phyloP scores from a whole-genome alignment of 2,329 filamentous ascomycete genomes.

The Pseudogymnoascus sp. region DNA sequence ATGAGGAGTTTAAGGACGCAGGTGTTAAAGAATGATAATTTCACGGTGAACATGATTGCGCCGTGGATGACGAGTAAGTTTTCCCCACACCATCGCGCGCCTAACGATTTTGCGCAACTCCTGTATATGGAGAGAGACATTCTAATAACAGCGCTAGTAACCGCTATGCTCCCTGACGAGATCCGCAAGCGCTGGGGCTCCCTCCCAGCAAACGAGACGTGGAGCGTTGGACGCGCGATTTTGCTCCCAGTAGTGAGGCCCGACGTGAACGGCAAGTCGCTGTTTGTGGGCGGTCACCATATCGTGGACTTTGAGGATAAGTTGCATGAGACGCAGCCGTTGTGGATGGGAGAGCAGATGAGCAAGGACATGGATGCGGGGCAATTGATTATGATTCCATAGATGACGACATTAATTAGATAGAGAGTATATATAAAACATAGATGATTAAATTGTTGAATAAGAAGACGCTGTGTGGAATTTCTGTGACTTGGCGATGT shows the following conservation, averaged over 20 bases:
- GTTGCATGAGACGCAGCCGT: slow-evolving; percentile 10
- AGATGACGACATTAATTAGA: too few species aligned
- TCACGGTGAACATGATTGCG: slow-evolving; percentile 22
- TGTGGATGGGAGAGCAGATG: slow-evolving; percentile 16
- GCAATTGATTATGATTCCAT: not conserved
- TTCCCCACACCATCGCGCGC: not conserved
- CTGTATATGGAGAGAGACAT: too few species aligned
- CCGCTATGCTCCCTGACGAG: not conserved
- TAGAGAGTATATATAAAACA: too few species aligned
- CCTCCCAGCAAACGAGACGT: slow-evolving; percentile 10
- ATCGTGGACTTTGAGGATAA: slow-evolving; percentile 17
- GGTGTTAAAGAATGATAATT: slow-evolving; percentile 12
- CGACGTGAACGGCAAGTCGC: slow-evolving; percentile 13
- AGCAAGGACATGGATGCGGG: slow-evolving; percentile 5
- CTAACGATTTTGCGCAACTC: not conserved
- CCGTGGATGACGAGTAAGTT: slow-evolving; percentile 20
- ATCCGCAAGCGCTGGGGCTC: not conserved
- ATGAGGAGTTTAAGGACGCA: slow-evolving; percentile 15
- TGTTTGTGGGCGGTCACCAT: slow-evolving; percentile 15
- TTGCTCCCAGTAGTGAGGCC: not conserved
- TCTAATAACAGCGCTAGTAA: not conserved
- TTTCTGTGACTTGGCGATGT: too few species aligned
- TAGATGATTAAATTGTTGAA: too few species aligned
- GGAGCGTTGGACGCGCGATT: not conserved
- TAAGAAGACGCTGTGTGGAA: too few species aligned